Conservation (phyloP, 768 basidiomycete species). For the Polyporus arcularius region DNA sequence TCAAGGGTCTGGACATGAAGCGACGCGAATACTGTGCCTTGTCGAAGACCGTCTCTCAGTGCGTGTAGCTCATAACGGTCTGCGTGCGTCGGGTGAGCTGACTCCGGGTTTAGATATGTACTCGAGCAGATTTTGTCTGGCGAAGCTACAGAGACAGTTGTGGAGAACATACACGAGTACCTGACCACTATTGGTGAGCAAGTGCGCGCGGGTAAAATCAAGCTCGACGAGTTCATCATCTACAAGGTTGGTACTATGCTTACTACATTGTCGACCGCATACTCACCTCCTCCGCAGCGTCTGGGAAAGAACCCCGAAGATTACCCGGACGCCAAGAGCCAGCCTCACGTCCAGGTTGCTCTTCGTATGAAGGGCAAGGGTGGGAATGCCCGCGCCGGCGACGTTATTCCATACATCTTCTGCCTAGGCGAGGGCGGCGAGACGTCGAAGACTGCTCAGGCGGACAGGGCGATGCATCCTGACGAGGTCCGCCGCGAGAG, state of each 20-base stretch:
- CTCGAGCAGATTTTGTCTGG: constrained; percentile 91
- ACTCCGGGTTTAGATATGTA: constrained; percentile 62
- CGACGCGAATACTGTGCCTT: constrained; percentile 91
- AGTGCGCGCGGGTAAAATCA: constrained; percentile 74
- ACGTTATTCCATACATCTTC: constrained; percentile 96
- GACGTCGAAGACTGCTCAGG: constrained; percentile 71
- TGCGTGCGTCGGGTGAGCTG: neutral
- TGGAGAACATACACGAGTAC: constrained; percentile 93
- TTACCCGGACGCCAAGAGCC: constrained; percentile 92
- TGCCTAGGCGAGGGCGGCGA: constrained; percentile 78
- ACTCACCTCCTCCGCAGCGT: constrained; percentile 50
- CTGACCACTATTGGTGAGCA: constrained; percentile 73
- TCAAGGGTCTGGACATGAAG: constrained; percentile 99
- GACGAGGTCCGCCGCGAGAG: constrained; percentile 82
- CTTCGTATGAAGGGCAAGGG: constrained; percentile 86
- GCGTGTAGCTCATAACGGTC: constrained; percentile 32
- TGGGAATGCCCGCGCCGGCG: constrained; percentile 77
- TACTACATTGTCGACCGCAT: neutral
- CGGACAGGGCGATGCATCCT: constrained; percentile 90
- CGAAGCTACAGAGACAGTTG: constrained; percentile 84
- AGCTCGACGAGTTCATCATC: constrained; percentile 93
- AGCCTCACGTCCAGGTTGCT: constrained; percentile 97
- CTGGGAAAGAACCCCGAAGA: constrained; percentile 96
- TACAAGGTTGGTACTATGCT: constrained; percentile 65
- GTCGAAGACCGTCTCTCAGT: constrained; percentile 94